Conservation (phyloP, 208 protist species). For the Acanthamoeba castellanii region DNA sequence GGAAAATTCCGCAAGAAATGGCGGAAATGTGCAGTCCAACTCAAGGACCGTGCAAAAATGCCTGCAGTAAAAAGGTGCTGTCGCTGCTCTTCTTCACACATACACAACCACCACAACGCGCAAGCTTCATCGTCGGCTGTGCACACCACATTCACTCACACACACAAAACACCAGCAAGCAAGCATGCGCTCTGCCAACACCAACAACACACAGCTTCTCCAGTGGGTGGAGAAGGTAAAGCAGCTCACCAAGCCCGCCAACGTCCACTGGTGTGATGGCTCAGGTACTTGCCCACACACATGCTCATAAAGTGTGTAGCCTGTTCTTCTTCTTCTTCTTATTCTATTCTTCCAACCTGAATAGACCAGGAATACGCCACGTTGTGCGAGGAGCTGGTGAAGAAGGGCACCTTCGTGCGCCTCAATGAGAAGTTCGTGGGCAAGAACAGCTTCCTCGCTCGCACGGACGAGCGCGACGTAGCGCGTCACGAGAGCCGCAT, state of each 20-base stretch:
- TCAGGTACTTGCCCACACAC: slow-evolving; percentile 65
- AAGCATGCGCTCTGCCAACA: neutral
- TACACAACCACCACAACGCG: too few species aligned
- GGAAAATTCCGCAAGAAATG: too few species aligned
- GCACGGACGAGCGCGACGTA: slow-evolving; percentile 89
- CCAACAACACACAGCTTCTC: slow-evolving; percentile 34
- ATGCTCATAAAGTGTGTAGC: slow-evolving; percentile 72
- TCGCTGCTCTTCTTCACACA: too few species aligned
- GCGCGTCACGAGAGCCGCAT: slow-evolving; percentile 88
- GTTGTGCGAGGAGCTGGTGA: slow-evolving; percentile 32
- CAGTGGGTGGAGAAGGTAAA: neutral
- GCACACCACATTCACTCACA: too few species aligned
- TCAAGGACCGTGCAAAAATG: too few species aligned
- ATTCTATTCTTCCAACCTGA: neutral
- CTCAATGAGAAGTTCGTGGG: slow-evolving; percentile 84
- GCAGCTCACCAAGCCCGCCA: slow-evolving; percentile 74
- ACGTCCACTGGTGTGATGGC: slow-evolving; percentile 83
- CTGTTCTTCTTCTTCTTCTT: neutral
- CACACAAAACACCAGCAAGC: too few species aligned
- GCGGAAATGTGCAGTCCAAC: too few species aligned
- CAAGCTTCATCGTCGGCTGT: too few species aligned
- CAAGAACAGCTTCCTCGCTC: slow-evolving; percentile 85
- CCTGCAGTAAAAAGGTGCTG: too few species aligned
- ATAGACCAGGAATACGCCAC: slow-evolving; percentile 75
- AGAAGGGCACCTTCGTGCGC: slow-evolving; percentile 77